A percentile compares a stretch with the other conserved stretches of the same genome.
Evolutionary conservation across 2,329 filamentous ascomycete genomes (phyloP).

Genomic region (Monilinia vaccinii-corymbosi): DNA sequence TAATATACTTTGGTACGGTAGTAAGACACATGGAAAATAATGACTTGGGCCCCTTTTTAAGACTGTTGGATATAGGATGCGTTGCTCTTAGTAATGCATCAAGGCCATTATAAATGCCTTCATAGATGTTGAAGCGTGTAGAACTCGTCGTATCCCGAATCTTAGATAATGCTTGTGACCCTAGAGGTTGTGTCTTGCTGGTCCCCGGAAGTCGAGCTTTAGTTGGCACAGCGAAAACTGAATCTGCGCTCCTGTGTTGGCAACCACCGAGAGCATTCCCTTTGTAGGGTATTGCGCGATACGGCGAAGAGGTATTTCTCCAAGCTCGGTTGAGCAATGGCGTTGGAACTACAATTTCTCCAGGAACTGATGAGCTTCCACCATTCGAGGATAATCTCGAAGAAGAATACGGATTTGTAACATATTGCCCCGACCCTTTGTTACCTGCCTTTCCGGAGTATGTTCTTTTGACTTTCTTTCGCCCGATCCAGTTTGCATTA

Average conservation of each 20-base stretch:
- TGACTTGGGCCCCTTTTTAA: conserved; percentile 31
- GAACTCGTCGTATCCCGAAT: conserved; percentile 29
- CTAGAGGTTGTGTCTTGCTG: conserved; percentile 13
- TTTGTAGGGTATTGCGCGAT: neutral
- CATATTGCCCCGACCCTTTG: neutral
- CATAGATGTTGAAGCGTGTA: conserved; percentile 32
- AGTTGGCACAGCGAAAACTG: neutral
- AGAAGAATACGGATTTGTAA: neutral
- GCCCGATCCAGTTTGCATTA: neutral
- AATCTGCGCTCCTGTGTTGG: neutral
- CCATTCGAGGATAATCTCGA: neutral
- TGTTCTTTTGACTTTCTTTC: conserved; percentile 25
- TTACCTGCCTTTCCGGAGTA: conserved; percentile 21
- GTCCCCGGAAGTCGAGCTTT: neutral
- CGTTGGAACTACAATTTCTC: conserved; percentile 27
- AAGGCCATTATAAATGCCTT: conserved; percentile 37
- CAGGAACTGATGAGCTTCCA: conserved; percentile 15
- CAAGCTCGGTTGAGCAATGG: conserved; percentile 25
- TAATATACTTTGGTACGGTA: conserved; percentile 39
- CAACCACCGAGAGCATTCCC: neutral
- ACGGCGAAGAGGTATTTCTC: neutral
- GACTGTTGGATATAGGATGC: conserved; percentile 11
- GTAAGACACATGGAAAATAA: conserved; percentile 42
- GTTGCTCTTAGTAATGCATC: conserved; percentile 39
- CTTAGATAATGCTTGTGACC: conserved; percentile 28